A percentile compares a stretch with the other conserved stretches of the same genome.
These are phyloP conservation scores for Cymbopogon flexuosus DNA, from an alignment of 202 grass and related monocot genomes.

Conservation along the genomic window DNA sequence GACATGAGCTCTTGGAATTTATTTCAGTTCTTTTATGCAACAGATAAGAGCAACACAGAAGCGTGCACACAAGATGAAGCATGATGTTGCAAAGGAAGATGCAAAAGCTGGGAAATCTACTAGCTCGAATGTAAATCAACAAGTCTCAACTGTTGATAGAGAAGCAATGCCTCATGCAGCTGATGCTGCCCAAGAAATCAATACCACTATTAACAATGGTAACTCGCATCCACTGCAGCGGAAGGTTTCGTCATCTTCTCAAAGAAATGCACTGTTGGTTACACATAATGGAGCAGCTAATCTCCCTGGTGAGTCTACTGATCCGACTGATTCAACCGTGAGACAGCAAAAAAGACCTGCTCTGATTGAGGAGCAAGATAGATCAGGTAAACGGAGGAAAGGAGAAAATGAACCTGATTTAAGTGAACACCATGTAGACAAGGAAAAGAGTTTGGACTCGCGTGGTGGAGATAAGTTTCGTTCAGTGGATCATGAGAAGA, in stretches of 20 bases:
- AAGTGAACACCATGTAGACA: constrained; percentile 46
- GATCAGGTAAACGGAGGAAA: constrained; percentile 68
- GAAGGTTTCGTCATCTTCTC: constrained; percentile 43
- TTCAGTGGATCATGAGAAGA: constrained; percentile 60
- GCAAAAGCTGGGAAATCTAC: constrained; percentile 60
- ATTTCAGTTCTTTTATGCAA: no score
- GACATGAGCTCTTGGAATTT: no score
- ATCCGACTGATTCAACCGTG: constrained; percentile 32
- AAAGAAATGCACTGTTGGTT: constrained; percentile 32
- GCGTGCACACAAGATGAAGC: no score
- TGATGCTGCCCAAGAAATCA: constrained; percentile 40
- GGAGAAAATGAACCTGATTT: constrained; percentile 55
- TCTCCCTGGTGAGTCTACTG: constrained; percentile 39
- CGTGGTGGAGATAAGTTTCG: constrained; percentile 43
- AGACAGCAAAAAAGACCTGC: constrained; percentile 67
- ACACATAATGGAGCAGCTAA: constrained; percentile 42
- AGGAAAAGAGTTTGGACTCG: constrained; percentile 44
- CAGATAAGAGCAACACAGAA: no score
- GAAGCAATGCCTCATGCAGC: constrained; percentile 38
- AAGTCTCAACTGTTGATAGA: constrained; percentile 45
- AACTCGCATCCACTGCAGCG: constrained; percentile 18
- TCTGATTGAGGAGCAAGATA: constrained; percentile 66
- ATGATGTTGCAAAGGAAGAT: constrained; percentile 48
- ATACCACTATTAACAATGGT: constrained; percentile 36
- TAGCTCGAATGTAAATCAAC: constrained; percentile 49